Base-by-base conservation (phyloP, 805 yeast genomes). In the Grigorovia transvaalensis region DNA sequence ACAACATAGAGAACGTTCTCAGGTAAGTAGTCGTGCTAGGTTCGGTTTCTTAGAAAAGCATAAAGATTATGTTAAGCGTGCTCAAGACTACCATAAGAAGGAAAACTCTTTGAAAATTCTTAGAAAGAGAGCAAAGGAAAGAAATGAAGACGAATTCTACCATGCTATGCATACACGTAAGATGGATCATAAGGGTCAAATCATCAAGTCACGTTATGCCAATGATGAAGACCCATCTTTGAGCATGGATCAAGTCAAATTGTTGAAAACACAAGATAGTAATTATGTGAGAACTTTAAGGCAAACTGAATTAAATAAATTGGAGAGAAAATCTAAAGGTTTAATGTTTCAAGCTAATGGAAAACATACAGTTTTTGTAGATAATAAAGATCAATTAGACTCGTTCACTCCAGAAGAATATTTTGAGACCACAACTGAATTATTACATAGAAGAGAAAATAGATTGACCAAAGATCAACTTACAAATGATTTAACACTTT, bases 81-180 rank as follows among this genome's bases (percentile, higher is more conserved):
- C 96, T 0, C 73, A 71, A 52, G 84, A 82, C 58, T 81, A 67
- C 58, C 86, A 82, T 60, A 68, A 70, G 56, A 81, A 81, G 58
- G 79, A 82, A 58, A 76, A 74, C 29, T 74, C 79, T 8, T 56
- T 93, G 50, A 86, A 85, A 69, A 75, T 84, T 1, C 75, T 93
- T 53, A 80, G 85, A 57, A 74, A 75, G 44, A 91, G 88, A 64
- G 95, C 86, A 1, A 71, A 75, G 41, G 75, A 76, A 46, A 77
- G 88, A 59, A 93, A 93, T 65, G 95, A 95, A 15, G 99, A 93
- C 75, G 99, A 93, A 69, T 93, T 85, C 71, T 89, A 91, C 68
- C 96, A 88, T 78, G 93, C 88, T 19, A 93, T 93, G 99, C 79
- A 83, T 35, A 74, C 76, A 13, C 73, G 75, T 54, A 76, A 75